phyloP scores from a whole-genome alignment of 306 rosid genomes.

The Citrullus mucosospermus region DNA sequence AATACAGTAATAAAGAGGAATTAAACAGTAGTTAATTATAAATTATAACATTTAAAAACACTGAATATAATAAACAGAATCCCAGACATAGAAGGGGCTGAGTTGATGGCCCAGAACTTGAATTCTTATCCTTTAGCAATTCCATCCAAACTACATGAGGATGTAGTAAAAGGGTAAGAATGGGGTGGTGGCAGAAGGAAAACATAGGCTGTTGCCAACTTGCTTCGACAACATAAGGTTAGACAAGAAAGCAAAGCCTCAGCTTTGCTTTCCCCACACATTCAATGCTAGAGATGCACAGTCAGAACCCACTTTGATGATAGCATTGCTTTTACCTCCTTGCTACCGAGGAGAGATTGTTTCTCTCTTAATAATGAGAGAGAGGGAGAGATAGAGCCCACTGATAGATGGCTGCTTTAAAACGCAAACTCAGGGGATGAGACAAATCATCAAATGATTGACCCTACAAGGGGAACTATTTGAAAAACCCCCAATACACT shows the following conservation, averaged over 20 bases:
- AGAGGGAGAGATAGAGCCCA: slow-evolving; percentile 3
- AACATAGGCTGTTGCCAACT: slow-evolving; percentile 17
- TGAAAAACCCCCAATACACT: background rate
- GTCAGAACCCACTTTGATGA: slow-evolving; percentile 62
- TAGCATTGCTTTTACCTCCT: slow-evolving; percentile 28
- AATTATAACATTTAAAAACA: too few relatives aligned
- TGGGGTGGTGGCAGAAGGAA: slow-evolving; percentile 4
- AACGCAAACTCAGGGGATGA: slow-evolving; percentile 36
- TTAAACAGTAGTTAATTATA: too few relatives aligned
- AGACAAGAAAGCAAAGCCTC: slow-evolving; percentile 26
- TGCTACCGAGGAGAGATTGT: slow-evolving; percentile 18
- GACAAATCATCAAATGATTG: slow-evolving; percentile 45
- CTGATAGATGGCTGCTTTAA: slow-evolving; percentile 13
- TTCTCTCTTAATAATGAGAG: background rate
- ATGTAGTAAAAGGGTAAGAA: slow-evolving; percentile 4
- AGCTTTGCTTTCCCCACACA: slow-evolving; percentile 24
- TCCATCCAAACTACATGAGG: background rate
- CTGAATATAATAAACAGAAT: too few relatives aligned
- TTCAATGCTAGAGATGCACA: slow-evolving; percentile 28
- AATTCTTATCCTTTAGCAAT: background rate
- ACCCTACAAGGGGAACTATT: background rate
- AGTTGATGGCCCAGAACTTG: background rate
- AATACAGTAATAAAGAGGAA: too few relatives aligned
- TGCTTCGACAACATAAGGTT: slow-evolving; percentile 19
- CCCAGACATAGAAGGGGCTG: too few relatives aligned